These are phyloP conservation scores for Lactifluus hygrophoroides DNA, from an alignment of 768 basidiomycete genomes.

Conservation along the genomic window DNA sequence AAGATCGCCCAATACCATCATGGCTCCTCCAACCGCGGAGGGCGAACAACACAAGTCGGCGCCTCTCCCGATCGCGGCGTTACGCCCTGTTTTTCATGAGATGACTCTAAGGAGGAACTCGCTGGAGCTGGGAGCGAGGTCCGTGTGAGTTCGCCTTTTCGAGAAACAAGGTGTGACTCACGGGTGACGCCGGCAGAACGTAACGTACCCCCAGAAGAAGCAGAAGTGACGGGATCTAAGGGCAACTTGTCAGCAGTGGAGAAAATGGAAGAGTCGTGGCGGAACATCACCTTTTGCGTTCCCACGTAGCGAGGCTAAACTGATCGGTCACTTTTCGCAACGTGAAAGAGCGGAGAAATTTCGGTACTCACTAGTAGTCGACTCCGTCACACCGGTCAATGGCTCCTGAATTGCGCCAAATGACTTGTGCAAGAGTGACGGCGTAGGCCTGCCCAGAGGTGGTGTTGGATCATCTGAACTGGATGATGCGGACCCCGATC, in stretches of 20 bases:
- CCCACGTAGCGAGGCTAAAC: background rate
- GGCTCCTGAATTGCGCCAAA: conserved; percentile 1
- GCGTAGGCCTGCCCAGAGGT: background rate
- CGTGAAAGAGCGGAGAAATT: conserved; percentile 1
- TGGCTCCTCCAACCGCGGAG: background rate
- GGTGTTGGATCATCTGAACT: background rate
- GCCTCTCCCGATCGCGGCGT: background rate
- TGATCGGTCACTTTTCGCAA: conserved; percentile 2
- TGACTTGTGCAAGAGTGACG: conserved; percentile 7
- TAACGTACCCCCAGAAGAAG: background rate
- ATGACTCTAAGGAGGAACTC: background rate
- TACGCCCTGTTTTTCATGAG: background rate
- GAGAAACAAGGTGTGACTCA: background rate
- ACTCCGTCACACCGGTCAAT: background rate
- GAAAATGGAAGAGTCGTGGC: background rate
- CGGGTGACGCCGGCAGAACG: conserved; percentile 9
- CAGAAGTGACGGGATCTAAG: background rate
- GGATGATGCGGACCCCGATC: background rate
- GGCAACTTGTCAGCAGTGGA: background rate
- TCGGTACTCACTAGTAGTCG: background rate
- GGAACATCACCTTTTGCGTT: conserved; percentile 2
- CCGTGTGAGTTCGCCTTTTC: conserved; percentile 1
- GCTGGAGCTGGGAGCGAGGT: background rate
- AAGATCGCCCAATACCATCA: conserved; percentile 22
- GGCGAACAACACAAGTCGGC: background rate